Percentiles rank a stretch among this genome's conserved stretches.
phyloP scores from a whole-genome alignment of 2,329 filamentous ascomycete species.

The Xylaria sp. region DNA sequence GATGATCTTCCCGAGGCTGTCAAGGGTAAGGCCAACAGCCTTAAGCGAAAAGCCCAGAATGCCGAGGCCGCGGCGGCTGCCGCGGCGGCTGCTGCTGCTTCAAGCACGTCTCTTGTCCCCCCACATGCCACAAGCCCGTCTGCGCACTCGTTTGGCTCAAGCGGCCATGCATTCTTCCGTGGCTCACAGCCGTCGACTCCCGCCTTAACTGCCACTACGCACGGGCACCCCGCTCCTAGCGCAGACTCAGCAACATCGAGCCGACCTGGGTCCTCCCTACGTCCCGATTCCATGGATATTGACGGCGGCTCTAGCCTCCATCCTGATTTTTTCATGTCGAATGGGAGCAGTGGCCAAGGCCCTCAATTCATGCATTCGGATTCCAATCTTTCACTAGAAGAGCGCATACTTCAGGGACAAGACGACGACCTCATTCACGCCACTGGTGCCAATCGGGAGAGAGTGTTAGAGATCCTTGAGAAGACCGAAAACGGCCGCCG shows the following conservation, averaged over 20 bases:
- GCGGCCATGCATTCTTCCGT: conserved; percentile 52
- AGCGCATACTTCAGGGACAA: conserved; percentile 61
- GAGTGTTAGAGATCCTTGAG: conserved; percentile 64
- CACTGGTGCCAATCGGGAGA: conserved; percentile 60
- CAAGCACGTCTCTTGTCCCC: conserved; percentile 38
- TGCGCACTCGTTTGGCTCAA: conserved; percentile 49
- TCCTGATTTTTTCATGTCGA: conserved; percentile 56
- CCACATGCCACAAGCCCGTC: conserved; percentile 52
- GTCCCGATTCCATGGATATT: conserved; percentile 56
- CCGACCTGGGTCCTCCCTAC: conserved; percentile 48
- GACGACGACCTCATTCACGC: conserved; percentile 60
- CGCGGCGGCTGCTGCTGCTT: conserved; percentile 38
- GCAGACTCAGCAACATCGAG: conserved; percentile 52
- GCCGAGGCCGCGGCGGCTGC: conserved; percentile 62
- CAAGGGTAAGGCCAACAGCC: conserved; percentile 78
- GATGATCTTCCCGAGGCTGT: conserved; percentile 89
- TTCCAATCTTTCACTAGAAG: conserved; percentile 59
- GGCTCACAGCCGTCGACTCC: conserved; percentile 54
- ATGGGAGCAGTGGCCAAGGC: conserved; percentile 52
- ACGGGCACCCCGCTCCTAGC: conserved; percentile 51
- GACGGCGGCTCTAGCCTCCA: conserved; percentile 54
- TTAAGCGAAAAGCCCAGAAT: conserved; percentile 77
- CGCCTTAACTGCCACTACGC: conserved; percentile 50
- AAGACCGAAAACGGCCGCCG: conserved; percentile 63
- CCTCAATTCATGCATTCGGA: conserved; percentile 57